Evolutionary conservation across 139 green algal species (phyloP), one percentile per base, ranked within the genome.

Genomic region (Coelastrella sp.): DNA sequence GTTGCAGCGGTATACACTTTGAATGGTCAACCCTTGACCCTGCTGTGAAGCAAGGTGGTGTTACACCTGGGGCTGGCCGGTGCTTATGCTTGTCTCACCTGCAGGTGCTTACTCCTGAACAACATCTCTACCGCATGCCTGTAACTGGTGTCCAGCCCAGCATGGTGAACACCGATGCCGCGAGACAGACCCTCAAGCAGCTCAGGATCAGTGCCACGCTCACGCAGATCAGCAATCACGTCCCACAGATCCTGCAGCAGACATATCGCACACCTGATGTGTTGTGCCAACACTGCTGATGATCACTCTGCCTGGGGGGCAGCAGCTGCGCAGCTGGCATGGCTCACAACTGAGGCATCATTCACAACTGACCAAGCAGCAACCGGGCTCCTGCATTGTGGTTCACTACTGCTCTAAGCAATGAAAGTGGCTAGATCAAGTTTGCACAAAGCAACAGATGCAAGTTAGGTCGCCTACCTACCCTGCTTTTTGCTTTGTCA

Each of bases 81-180:
- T 49, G 6, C 7, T 35, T 15, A 25, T 35, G 4, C 14, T 78
- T 15, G 5, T 7, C 22, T 6, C 81, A 94, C 92, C 76, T 92
- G 81, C 75, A 96, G 90, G 35, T 90, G 74, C n/a, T 85, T 88
- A 8, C 81, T 82, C 17, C 92, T 78, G 87, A 96, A 96, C 76
- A 95, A 90, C 12, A 90, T 91, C 90, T 96, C 94, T 63, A 96
- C 94, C 8, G 85, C 58, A 58, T 93, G 89, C 25, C 93, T 82
- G 87, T 94, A 96, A 10, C 76, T 61, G 59, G 91, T 94, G 60
- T 87, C 78, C 27, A 94, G 81, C n/a, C 93, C 93, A 22, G 80
- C 88, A 82, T 96, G 94, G 78, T 96, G 94, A 19, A 91, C 90
- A 22, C 90, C 94, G 7, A 96, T 90, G 20, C 94, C 94, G 0